phyloP scores from a whole-genome alignment of 2,329 filamentous ascomycete species.

The Colletotrichum endophyticum region DNA sequence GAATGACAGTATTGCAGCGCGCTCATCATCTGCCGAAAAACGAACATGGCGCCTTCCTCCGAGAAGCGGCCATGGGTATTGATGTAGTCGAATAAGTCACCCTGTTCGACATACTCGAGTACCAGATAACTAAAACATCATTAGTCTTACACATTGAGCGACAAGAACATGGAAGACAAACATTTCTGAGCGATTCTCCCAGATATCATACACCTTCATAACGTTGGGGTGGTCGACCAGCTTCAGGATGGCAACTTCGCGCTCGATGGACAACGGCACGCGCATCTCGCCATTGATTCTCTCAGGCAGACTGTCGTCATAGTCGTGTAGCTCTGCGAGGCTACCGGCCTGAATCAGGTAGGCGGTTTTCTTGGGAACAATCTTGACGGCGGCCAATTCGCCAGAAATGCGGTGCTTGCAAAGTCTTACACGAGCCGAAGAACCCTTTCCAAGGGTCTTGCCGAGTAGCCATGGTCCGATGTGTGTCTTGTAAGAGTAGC shows the following conservation, averaged over 20 bases:
- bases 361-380: constrained; percentile 84
- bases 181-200: constrained; percentile 96
- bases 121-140: constrained; percentile 76
- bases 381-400: constrained; percentile 91
- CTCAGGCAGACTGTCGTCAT: constrained; percentile 63
- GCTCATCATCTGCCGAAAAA: constrained; percentile 93
- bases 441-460: constrained; percentile 86
- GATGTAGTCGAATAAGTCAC: constrained; percentile 88
- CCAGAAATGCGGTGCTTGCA: constrained; percentile 81
- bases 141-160: constrained; percentile 3
- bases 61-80: constrained; percentile 73
- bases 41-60: constrained; percentile 80
- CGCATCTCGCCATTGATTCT: constrained; percentile 66
- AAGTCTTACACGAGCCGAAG: constrained; percentile 84
- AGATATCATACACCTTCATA: constrained; percentile 93
- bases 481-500: constrained; percentile 65
- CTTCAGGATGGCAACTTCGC: constrained; percentile 97
- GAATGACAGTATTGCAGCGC: constrained; percentile 92
- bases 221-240: constrained; percentile 94
- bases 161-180: constrained; percentile 52
- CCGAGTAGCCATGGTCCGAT: constrained; percentile 96
- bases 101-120: constrained; percentile 83
- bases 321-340: constrained; percentile 80
- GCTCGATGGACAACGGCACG: constrained; percentile 88
- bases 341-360: constrained; percentile 85